A percentile compares a stretch with the other conserved stretches of the same genome.
These are phyloP conservation scores for Lactuca sativa DNA, from an alignment of 129 eudicot genomes.

Conservation along the genomic window DNA sequence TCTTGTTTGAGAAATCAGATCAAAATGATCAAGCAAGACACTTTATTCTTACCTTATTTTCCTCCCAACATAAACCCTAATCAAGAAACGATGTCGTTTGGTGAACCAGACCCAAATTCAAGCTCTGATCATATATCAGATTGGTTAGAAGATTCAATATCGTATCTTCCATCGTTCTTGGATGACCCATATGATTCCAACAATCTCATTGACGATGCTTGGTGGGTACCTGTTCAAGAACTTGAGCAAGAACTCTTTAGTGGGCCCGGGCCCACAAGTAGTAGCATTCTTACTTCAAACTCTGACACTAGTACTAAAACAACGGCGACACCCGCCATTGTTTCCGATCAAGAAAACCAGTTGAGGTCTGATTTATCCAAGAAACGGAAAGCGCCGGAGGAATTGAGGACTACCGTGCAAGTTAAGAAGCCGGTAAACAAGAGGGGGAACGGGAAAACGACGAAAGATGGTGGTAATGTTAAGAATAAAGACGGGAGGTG, in stretches of 20 bases:
- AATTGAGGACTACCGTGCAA: slow-evolving; percentile 30
- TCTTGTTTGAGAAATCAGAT: slow-evolving; percentile 6
- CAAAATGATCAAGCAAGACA: slow-evolving; percentile 41
- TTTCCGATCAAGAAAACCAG: slow-evolving; percentile 32
- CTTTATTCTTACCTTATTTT: slow-evolving; percentile 5
- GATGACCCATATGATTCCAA: slow-evolving; percentile 56
- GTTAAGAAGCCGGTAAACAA: slow-evolving; percentile 42
- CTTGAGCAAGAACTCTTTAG: slow-evolving; percentile 42
- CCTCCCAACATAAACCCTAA: slow-evolving; percentile 21
- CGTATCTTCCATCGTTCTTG: slow-evolving; percentile 57
- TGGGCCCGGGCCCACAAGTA: slow-evolving; percentile 12
- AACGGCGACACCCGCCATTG: slow-evolving; percentile 20
- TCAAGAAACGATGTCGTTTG: slow-evolving; percentile 43
- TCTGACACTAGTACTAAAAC: slow-evolving; percentile 35
- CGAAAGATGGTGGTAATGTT: slow-evolving; percentile 33
- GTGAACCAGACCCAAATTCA: slow-evolving; percentile 50
- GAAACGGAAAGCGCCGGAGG: slow-evolving; percentile 56
- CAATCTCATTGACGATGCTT: slow-evolving; percentile 41
- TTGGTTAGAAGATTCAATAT: slow-evolving; percentile 59
- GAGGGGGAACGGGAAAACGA: slow-evolving; percentile 44
- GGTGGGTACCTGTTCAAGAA: slow-evolving; percentile 51
- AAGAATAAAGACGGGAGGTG: slow-evolving; percentile 65
- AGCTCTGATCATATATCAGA: slow-evolving; percentile 49
- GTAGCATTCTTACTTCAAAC: slow-evolving; percentile 23
- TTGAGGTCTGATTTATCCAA: slow-evolving; percentile 33